A percentile compares a stretch with the other conserved stretches of the same genome.
These are phyloP conservation scores for Acanthamoeba lenticulata DNA, from an alignment of 208 protist genomes.

Conservation along the genomic window DNA sequence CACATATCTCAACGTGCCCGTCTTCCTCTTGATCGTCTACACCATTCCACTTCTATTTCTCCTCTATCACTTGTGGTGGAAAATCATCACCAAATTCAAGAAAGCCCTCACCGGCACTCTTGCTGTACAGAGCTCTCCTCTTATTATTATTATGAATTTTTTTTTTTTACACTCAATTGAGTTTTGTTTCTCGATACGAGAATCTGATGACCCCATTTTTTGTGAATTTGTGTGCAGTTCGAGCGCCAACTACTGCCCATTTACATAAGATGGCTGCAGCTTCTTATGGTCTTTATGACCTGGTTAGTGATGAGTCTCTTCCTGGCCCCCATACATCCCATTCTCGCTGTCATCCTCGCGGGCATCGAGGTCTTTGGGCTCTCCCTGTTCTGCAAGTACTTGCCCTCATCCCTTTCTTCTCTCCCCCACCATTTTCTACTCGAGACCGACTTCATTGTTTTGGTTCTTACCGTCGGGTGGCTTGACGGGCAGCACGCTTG, in stretches of 20 bases:
- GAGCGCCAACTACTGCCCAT: neutral
- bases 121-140: neutral
- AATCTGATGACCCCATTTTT: no score
- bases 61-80: slow-evolving; percentile 36
- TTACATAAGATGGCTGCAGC: neutral
- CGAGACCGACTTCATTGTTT: no score
- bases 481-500: neutral
- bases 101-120: slow-evolving; percentile 26
- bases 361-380: slow-evolving; percentile 3
- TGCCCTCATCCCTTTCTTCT: neutral
- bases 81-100: slow-evolving; percentile 28
- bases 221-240: no score
- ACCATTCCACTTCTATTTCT: neutral
- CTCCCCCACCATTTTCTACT: neutral
- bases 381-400: slow-evolving; percentile 24
- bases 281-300: neutral
- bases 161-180: no score
- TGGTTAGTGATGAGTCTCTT: slow-evolving; percentile 13
- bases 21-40: slow-evolving; percentile 42
- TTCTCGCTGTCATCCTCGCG: neutral
- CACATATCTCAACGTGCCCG: neutral
- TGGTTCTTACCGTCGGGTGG: neutral
- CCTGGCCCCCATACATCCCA: neutral
- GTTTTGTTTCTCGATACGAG: no score
- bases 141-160: no score